These are phyloP conservation scores for Artemisia tridentata DNA, from an alignment of 129 eudicot genomes.

Conservation along the genomic window DNA sequence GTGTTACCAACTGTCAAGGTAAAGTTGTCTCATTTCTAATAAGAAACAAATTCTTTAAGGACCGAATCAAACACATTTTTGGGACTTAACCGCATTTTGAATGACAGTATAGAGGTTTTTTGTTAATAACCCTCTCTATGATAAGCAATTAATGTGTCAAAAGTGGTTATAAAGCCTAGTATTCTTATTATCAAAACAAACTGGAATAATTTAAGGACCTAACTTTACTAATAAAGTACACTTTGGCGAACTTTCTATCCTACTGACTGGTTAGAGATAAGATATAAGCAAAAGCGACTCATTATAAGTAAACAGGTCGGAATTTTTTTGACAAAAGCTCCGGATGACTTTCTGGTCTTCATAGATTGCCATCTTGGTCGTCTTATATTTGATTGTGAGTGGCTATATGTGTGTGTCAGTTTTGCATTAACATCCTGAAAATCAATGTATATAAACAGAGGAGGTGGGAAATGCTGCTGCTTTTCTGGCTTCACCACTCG, in stretches of 20 bases:
- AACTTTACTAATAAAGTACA: not conserved
- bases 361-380: not conserved
- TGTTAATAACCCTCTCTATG: not conserved
- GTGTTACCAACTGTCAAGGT: no score
- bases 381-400: not conserved
- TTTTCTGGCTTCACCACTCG: conserved; percentile 15
- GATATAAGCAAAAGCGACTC: not conserved
- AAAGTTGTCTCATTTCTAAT: no score
- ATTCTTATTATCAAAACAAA: not conserved
- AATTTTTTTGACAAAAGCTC: not conserved
- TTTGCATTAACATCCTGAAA: not conserved
- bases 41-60: no score
- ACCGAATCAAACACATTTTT: no score
- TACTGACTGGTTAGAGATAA: not conserved
- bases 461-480: conserved; percentile 18
- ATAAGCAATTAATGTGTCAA: not conserved
- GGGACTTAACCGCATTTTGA: no score
- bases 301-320: not conserved
- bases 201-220: no score
- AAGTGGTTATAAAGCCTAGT: not conserved
- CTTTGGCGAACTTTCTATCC: not conserved
- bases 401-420: not conserved
- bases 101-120: no score
- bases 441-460: conserved; percentile 1
- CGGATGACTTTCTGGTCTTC: not conserved